phyloP scores from a whole-genome alignment of 1,284 basidiomycete species.

The Ganoderma lucidum region DNA sequence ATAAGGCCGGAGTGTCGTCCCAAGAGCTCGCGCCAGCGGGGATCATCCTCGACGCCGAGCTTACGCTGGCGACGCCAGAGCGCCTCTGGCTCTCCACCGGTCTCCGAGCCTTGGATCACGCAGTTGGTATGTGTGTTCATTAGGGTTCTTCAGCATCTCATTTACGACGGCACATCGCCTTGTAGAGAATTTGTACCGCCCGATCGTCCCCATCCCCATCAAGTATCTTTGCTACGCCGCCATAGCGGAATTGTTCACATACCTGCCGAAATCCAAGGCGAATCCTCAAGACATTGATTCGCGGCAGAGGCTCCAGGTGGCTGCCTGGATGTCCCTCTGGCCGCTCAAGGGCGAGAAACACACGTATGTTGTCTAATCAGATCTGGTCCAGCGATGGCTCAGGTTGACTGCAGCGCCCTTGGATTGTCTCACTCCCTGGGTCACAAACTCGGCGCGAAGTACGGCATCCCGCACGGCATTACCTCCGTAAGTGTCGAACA shows the following conservation, averaged over 20 bases:
- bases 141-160: not conserved
- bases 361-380: slow-evolving; percentile 44
- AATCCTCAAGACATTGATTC: slow-evolving; percentile 63
- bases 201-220: slow-evolving; percentile 61
- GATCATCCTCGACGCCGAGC: slow-evolving; percentile 81
- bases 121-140: slow-evolving; percentile 56
- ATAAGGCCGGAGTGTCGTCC: slow-evolving; percentile 67
- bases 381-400: not conserved
- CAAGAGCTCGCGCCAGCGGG: slow-evolving; percentile 68
- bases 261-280: slow-evolving; percentile 70
- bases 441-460: slow-evolving; percentile 80
- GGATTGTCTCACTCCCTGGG: slow-evolving; percentile 81
- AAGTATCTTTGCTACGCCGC: slow-evolving; percentile 75
- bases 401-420: slow-evolving; percentile 52
- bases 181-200: slow-evolving; percentile 75
- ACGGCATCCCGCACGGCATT: slow-evolving; percentile 83
- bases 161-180: not conserved
- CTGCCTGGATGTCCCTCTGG: slow-evolving; percentile 84
- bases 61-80: slow-evolving; percentile 78
- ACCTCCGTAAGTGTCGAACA: slow-evolving; percentile 63
- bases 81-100: slow-evolving; percentile 83
- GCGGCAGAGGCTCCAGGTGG: slow-evolving; percentile 77
- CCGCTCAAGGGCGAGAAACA: slow-evolving; percentile 65
- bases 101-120: slow-evolving; percentile 81
- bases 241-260: slow-evolving; percentile 76